phyloP scores from a whole-genome alignment of 1,284 basidiomycete species.

The Heliocybe sulcata region DNA sequence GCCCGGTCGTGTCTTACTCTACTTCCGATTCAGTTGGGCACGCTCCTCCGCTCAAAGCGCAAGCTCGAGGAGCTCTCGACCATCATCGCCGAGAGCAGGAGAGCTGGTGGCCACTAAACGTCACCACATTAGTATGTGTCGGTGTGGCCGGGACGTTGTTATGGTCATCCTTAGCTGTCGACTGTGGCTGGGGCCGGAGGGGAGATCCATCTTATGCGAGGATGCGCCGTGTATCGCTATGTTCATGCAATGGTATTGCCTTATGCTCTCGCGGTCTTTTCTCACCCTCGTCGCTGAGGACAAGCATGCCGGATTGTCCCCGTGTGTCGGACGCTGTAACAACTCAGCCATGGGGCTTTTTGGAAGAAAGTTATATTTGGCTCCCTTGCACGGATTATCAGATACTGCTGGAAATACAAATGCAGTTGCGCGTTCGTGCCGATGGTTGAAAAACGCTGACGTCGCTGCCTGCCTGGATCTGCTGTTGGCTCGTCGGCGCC shows the following conservation, averaged over 20 bases:
- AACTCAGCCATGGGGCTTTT: too few relatives aligned
- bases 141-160: neutral
- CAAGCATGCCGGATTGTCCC: too few relatives aligned
- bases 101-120: slow-evolving; percentile 53
- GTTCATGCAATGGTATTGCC: neutral
- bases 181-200: neutral
- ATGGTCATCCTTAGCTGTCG: neutral
- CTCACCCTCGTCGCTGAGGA: neutral
- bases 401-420: neutral
- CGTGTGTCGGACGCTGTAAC: too few relatives aligned
- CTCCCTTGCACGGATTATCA: neutral
- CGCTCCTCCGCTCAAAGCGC: slow-evolving; percentile 92
- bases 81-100: slow-evolving; percentile 89
- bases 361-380: too few relatives aligned
- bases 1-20: neutral
- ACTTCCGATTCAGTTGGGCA: slow-evolving; percentile 69
- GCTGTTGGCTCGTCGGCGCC: too few relatives aligned
- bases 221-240: neutral
- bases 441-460: neutral
- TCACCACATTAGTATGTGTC: neutral
- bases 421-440: neutral
- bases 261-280: neutral
- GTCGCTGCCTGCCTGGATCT: neutral
- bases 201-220: neutral
- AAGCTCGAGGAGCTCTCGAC: slow-evolving; percentile 92